phyloP scores from a whole-genome alignment of 202 grass and related monocot species.

The Carex arenaria region DNA sequence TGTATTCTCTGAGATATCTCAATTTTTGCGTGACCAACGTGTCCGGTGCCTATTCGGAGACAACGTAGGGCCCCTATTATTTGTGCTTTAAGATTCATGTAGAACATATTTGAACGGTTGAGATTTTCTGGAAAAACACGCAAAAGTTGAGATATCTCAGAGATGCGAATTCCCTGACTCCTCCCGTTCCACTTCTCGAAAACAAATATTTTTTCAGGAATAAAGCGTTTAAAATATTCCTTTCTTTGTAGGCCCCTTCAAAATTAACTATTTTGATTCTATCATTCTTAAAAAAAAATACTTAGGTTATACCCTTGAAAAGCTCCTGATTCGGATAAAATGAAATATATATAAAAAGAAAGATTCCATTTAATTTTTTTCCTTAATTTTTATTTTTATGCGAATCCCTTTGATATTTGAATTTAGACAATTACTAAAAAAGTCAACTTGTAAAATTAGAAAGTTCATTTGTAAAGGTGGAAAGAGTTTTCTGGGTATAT shows the following conservation, averaged over 20 bases:
- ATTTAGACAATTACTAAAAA: background rate
- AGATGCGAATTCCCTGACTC: too few relatives aligned
- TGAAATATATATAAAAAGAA: background rate
- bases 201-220: background rate
- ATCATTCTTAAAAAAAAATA: background rate
- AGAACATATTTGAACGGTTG: too few relatives aligned
- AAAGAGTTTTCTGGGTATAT: background rate
- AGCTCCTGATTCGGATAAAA: background rate
- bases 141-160: too few relatives aligned
- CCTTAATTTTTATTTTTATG: background rate
- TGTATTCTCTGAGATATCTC: too few relatives aligned
- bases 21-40: too few relatives aligned
- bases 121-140: too few relatives aligned
- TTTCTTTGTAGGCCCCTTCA: background rate
- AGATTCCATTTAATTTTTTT: background rate
- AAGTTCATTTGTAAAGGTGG: background rate
- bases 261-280: background rate
- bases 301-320: background rate
- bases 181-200: background rate
- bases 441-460: background rate
- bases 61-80: too few relatives aligned
- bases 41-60: too few relatives aligned
- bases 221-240: background rate
- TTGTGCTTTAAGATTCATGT: too few relatives aligned
- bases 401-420: background rate